Base-by-base conservation (phyloP, 768 basidiomycete genomes). In the Pleurotus pulmonarius region DNA sequence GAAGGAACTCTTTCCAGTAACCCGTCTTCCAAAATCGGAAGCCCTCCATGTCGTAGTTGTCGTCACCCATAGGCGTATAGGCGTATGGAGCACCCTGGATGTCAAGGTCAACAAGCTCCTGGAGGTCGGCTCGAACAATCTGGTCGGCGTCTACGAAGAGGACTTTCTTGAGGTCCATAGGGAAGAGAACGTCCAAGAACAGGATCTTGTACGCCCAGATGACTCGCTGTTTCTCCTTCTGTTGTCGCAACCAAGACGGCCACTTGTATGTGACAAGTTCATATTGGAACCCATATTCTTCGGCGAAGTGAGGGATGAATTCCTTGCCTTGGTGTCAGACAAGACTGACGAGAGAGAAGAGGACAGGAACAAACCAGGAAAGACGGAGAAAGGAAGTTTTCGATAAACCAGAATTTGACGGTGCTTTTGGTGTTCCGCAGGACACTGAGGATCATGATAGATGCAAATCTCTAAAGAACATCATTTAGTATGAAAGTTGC, bases 201-300 rank as follows among this genome's bases (percentile, higher is more conserved):
- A 99, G 86, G 60, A 99, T 99, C 74, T 99, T 98, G 79, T 98
- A 99, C 0, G 92, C 96, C 97, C 97, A 98, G 62, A 99, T 99
- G 56, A 96, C 88, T 8, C 97, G 83, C 70, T 99, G 97, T 70
- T 99, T 99, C 74, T 99, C 97, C 57, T 88, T 94, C 67, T 98
- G 97, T 12, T 84, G 84, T n/a, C 94, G 88, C 3, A 99, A 80
- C 96, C 96, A 99, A 1, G 90, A 91, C 0, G 97, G 97, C 96
- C 96, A 99, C 66, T 97, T 97, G 77, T 98, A 99, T 0, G 97
- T 99, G 55, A 99, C 91, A 12, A 99, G 80, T 66, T 98, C 96
- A 65, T 97, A 99, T 67, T 95, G 83, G 80, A 98, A 99, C 40
- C 84, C 83, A 65, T 98, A 98, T 60, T 88, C 90, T 63, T 86